Percentiles rank a stretch among this genome's conserved stretches.
phyloP scores from a whole-genome alignment of 2,329 filamentous ascomycete genomes.

The Aureobasidium mangrovei region DNA sequence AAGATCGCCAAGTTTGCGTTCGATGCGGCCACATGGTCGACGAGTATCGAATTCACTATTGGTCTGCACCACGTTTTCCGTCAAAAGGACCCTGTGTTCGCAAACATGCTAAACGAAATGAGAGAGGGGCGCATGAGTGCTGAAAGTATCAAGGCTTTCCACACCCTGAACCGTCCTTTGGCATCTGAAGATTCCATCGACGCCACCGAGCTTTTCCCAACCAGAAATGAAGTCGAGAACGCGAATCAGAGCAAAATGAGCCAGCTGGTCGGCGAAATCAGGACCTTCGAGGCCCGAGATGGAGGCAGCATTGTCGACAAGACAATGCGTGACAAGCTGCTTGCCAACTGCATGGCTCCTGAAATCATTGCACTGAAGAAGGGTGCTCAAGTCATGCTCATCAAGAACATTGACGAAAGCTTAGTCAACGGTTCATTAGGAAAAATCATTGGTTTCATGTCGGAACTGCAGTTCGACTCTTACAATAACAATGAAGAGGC shows the following conservation, averaged over 20 bases:
- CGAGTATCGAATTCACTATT: conserved; percentile 90
- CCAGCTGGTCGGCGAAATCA: conserved; percentile 58
- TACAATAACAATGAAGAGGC: conserved; percentile 51
- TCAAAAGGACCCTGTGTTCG: conserved; percentile 84
- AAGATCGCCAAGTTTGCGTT: conserved; percentile 82
- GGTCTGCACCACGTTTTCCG: conserved; percentile 92
- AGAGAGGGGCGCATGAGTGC: conserved; percentile 72
- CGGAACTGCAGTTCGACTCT: conserved; percentile 51
- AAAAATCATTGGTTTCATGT: conserved; percentile 75
- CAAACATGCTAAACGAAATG: conserved; percentile 96
- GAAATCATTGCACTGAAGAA: conserved; percentile 72
- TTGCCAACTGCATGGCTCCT: conserved; percentile 90
- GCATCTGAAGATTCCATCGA: conserved; percentile 65
- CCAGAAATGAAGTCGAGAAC: conserved; percentile 76
- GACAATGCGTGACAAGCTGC: conserved; percentile 61
- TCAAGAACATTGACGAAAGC: conserved; percentile 94
- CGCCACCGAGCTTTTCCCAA: conserved; percentile 90
- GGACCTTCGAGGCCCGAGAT: conserved; percentile 66
- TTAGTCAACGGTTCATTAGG: conserved; percentile 93
- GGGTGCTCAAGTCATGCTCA: conserved; percentile 97
- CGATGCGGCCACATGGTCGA: conserved; percentile 83
- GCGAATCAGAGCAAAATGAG: conserved; percentile 71
- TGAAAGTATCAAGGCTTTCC: conserved; percentile 70
- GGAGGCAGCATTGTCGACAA: conserved; percentile 59
- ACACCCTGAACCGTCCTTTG: conserved; percentile 55